phyloP scores from a whole-genome alignment of 225 moss, liverwort and hornwort genomes.

The Sphagnum contortum region DNA sequence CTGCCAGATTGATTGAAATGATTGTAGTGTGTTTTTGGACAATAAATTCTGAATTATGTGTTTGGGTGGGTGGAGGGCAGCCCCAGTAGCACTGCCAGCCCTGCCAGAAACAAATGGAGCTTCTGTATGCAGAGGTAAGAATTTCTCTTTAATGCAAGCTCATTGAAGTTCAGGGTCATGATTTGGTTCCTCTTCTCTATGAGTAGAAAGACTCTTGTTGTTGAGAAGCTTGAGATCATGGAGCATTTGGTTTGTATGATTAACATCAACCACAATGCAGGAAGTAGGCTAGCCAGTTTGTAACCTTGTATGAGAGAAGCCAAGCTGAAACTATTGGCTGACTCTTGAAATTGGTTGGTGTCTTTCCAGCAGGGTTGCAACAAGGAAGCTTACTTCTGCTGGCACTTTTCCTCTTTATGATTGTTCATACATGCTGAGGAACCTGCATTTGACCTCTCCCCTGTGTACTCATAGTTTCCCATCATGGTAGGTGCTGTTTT shows the following conservation, averaged over 20 bases:
- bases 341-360: not conserved
- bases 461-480: no score
- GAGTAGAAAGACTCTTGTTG: no score
- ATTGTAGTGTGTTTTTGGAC: no score
- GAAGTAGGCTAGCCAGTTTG: not conserved
- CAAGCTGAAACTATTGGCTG: not conserved
- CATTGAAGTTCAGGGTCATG: not conserved
- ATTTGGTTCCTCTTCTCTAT: no score
- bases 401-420: constrained; percentile 13
- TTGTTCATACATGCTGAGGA: constrained; percentile 15
- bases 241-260: not conserved
- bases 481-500: no score
- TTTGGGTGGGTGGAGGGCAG: constrained; percentile 20
- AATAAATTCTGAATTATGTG: no score
- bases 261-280: not conserved
- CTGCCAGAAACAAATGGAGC: constrained; percentile 36
- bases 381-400: constrained; percentile 15
- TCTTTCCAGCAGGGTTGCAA: constrained; percentile 11
- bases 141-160: not conserved
- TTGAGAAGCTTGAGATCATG: not conserved
- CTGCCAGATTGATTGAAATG: no score
- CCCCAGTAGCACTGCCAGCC: constrained; percentile 47
- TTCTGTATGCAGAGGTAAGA: constrained; percentile 24
- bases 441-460: constrained; percentile 2
- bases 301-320: not conserved